These are phyloP conservation scores for Mortierella sp. DNA, from an alignment of 371 early-diverging fungal species.

Conservation along the genomic window DNA sequence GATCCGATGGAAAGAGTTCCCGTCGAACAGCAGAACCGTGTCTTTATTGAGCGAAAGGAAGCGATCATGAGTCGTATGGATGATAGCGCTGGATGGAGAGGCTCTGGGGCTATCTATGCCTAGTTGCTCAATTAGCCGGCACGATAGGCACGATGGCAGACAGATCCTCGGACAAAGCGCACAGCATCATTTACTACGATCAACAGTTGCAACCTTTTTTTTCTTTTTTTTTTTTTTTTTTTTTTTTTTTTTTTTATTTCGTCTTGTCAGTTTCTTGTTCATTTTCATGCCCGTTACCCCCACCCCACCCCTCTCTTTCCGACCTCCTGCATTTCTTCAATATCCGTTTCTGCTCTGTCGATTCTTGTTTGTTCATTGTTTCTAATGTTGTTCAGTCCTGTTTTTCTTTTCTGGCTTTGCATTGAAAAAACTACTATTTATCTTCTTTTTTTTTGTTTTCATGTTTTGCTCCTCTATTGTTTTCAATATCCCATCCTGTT, in stretches of 20 bases:
- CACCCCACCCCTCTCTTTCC: neutral
- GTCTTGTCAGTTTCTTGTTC: neutral
- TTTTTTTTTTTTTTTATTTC: neutral
- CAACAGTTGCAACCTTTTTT: neutral
- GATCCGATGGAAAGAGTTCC: conserved; percentile 19
- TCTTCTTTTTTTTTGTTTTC: neutral
- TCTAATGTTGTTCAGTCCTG: neutral
- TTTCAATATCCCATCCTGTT: neutral
- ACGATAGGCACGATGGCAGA: neutral
- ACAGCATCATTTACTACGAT: neutral
- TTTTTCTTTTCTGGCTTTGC: conserved; percentile 5
- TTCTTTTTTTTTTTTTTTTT: conserved; percentile 6
- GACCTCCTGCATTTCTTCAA: conserved; percentile 5
- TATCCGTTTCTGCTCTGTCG: neutral
- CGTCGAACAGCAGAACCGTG: conserved; percentile 23
- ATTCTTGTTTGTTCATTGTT: neutral
- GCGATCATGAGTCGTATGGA: conserved; percentile 38
- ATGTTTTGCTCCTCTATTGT: neutral
- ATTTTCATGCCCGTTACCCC: conserved; percentile 9
- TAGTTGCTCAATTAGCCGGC: neutral
- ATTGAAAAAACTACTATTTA: conserved; percentile 3
- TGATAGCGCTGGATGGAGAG: conserved; percentile 34
- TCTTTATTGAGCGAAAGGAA: conserved; percentile 34
- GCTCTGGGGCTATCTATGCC: conserved; percentile 35
- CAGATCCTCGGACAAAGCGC: neutral